A percentile compares a stretch with the other conserved stretches of the same genome.
Evolutionary conservation across 1,284 basidiomycete genomes (phyloP).

Genomic region (Boletellus deceptivus): DNA sequence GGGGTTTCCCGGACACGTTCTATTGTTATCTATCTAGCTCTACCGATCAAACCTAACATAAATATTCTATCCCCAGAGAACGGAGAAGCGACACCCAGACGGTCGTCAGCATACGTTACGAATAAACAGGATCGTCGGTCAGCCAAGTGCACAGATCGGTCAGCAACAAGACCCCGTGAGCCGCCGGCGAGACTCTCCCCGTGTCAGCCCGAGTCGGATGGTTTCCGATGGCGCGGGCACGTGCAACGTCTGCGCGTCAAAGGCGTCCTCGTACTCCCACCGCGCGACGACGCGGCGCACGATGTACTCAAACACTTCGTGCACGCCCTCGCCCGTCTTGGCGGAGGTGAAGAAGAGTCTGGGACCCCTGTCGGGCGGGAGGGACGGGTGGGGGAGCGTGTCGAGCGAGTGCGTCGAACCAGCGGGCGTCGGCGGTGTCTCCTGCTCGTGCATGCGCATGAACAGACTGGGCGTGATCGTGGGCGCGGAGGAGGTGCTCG

Average conservation of each 20-base stretch:
- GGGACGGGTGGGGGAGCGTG: constrained; percentile 20
- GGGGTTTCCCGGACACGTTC: neutral
- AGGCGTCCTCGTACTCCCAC: constrained; percentile 61
- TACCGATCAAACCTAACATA: neutral
- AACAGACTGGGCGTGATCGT: constrained; percentile 66
- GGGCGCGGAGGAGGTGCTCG: constrained; percentile 47
- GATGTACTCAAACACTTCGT: constrained; percentile 68
- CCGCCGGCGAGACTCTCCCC: constrained; percentile 8
- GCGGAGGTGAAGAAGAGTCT: constrained; percentile 71
- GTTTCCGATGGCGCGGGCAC: constrained; percentile 23
- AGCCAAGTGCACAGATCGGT: neutral
- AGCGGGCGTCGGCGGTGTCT: constrained; percentile 15
- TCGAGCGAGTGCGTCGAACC: constrained; percentile 6
- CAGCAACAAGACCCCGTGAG: constrained; percentile 21
- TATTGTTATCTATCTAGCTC: neutral
- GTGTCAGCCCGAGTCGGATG: constrained; percentile 23
- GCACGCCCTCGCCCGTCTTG: constrained; percentile 69
- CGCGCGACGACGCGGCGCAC: constrained; percentile 53
- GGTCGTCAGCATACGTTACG: neutral
- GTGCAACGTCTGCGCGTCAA: constrained; percentile 26
- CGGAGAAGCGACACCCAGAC: neutral
- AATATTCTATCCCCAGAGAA: neutral
- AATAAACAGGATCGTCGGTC: constrained; percentile 1
- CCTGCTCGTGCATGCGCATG: constrained; percentile 36
- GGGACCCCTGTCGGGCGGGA: constrained; percentile 49